A percentile compares a stretch with the other conserved stretches of the same genome.
phyloP scores from a whole-genome alignment of 345 rosid species.

The Microthlaspi erraticum region DNA sequence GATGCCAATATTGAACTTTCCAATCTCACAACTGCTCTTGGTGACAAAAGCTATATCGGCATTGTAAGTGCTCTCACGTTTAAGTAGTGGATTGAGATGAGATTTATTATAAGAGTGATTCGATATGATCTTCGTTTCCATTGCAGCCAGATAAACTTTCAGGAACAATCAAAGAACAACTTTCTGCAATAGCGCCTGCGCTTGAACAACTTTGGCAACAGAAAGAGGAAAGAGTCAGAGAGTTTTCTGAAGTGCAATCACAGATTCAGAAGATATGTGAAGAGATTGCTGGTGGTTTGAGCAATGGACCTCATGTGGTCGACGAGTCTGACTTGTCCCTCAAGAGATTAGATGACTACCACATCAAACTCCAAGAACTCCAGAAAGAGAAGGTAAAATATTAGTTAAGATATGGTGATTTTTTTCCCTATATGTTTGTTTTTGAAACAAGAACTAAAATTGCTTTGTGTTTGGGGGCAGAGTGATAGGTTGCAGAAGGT shows the following conservation, averaged over 20 bases:
- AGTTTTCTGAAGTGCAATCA: slow-evolving; percentile 77
- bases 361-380: slow-evolving; percentile 80
- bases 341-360: slow-evolving; percentile 81
- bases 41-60: slow-evolving; percentile 71
- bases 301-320: slow-evolving; percentile 60
- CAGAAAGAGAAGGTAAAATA: slow-evolving; percentile 83
- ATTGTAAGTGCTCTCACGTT: slow-evolving; percentile 57
- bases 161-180: slow-evolving; percentile 96
- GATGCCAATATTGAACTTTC: slow-evolving; percentile 88
- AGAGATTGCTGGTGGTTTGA: slow-evolving; percentile 78
- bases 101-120: slow-evolving; percentile 1
- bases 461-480: slow-evolving; percentile 50
- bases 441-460: slow-evolving; percentile 17
- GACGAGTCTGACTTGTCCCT: slow-evolving; percentile 85
- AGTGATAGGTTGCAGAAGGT: slow-evolving; percentile 90
- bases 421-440: background rate
- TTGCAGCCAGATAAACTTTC: slow-evolving; percentile 76
- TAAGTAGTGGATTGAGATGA: slow-evolving; percentile 4
- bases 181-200: slow-evolving; percentile 87
- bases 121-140: slow-evolving; percentile 18
- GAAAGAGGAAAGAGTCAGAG: slow-evolving; percentile 84
- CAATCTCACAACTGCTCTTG: slow-evolving; percentile 75
- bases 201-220: slow-evolving; percentile 92
- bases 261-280: slow-evolving; percentile 91
- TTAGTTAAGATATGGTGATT: background rate